These are phyloP conservation scores for Globisporangium cylindrosporum DNA, from an alignment of 352 stramenopile species.

Conservation along the genomic window DNA sequence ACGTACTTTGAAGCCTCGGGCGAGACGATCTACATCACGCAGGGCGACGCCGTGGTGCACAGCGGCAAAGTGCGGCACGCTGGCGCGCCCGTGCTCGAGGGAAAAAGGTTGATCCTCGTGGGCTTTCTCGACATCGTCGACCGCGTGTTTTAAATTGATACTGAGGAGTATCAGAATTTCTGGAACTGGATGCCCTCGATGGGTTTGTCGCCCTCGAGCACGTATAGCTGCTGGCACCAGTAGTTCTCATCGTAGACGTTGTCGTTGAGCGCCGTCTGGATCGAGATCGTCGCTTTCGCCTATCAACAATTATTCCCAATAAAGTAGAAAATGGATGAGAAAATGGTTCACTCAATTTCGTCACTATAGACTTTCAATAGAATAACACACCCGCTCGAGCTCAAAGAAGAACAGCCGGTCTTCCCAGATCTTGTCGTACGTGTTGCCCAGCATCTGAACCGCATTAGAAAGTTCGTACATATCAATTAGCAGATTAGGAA, in stretches of 20 bases:
- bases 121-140: constrained; percentile 90
- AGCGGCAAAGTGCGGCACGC: constrained; percentile 92
- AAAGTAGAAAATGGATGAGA: neutral
- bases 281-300: constrained; percentile 74
- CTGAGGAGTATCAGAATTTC: constrained; percentile 37
- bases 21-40: constrained; percentile 61
- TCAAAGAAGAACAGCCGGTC: constrained; percentile 79
- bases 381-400: constrained; percentile 55
- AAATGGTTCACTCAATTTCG: neutral
- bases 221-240: constrained; percentile 72
- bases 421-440: constrained; percentile 86
- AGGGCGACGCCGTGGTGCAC: constrained; percentile 89
- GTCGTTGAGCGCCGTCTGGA: constrained; percentile 65
- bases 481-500: neutral
- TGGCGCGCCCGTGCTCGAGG: constrained; percentile 78
- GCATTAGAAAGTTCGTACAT: neutral
- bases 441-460: constrained; percentile 76
- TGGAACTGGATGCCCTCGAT: constrained; percentile 82
- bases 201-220: constrained; percentile 66
- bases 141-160: constrained; percentile 26
- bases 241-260: constrained; percentile 69
- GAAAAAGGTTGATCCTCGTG: constrained; percentile 88
- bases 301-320: constrained; percentile 11
- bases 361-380: neutral
- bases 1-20: constrained; percentile 89